phyloP scores from a whole-genome alignment of 345 rosid genomes.

The Murraya koenigii region DNA sequence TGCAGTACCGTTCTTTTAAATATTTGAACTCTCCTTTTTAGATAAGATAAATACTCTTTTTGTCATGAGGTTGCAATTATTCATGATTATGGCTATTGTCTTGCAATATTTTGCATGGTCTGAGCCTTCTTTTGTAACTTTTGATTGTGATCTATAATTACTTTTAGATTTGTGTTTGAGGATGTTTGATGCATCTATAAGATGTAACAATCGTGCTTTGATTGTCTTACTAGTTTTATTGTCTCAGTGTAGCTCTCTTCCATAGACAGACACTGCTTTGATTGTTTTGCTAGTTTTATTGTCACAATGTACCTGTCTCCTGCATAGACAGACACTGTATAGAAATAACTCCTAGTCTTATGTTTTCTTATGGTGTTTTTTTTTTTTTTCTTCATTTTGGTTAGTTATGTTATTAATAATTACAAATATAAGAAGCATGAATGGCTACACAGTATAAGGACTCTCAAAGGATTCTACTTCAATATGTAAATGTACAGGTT shows the following conservation, averaged over 20 bases:
- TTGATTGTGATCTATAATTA: neutral
- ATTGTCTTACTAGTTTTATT: neutral
- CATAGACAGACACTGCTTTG: neutral
- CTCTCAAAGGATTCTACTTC: neutral
- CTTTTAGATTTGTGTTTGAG: neutral
- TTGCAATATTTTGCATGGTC: neutral
- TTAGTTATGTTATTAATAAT: neutral
- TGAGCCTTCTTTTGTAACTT: neutral
- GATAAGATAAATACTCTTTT: neutral
- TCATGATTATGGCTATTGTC: neutral
- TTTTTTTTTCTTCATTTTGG: too few relatives aligned
- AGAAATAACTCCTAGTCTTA: neutral
- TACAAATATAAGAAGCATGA: neutral
- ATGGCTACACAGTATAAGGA: neutral
- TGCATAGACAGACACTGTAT: neutral
- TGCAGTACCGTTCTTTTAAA: neutral
- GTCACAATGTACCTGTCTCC: neutral
- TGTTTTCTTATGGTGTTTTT: neutral
- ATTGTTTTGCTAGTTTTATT: neutral
- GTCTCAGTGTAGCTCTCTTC: neutral
- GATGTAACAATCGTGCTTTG: neutral
- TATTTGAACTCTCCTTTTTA: neutral
- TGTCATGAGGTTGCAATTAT: neutral
- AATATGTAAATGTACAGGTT: constrained; percentile 46
- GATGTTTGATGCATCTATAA: neutral